Evolutionary conservation across 2,329 filamentous ascomycete genomes (phyloP), one percentile per base, ranked within the genome.

Genomic region (Beauveria scarabaeidicola): DNA sequence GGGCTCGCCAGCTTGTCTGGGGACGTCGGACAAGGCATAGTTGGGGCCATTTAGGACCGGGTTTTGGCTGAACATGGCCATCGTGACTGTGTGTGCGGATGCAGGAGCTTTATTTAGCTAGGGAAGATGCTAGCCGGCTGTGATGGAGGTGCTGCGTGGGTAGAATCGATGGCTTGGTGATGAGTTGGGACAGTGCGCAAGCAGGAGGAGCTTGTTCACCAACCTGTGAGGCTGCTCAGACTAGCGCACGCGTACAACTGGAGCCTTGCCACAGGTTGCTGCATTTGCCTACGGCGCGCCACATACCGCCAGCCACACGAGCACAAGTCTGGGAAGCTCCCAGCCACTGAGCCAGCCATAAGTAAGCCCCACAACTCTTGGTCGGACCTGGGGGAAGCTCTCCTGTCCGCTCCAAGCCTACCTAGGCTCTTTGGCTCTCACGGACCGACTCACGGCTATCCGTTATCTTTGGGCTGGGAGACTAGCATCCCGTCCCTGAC

Each of bases 51-150:
- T 85, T 78, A 86, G 80, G 70, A 85, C 70, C 66, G 84, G 83
- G 73, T 87, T 87, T 74, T 87, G 84, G 75, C 83, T 86, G 76
- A 87, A 87, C 80, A 87, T 85, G 72, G 84, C 78, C 82, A 86
- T 87, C 60, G 68, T 78, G 70, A 67, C 64, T 62, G 52, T 55
- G 58, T 48, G 52, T 29, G 52, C 62, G 46, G 44, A 55, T 43
- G 25, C 13, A 36, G 32, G 17, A n/a, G 55, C 32, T 54, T 46
- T 3, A 8, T 27, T 10, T 29, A 47, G 54, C 48, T 48, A 43
- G n/a, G 11, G 15, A 58, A 3, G 38, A 53, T 38, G 36, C 41
- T n/a, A 36, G 36, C 9, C n/a, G 47, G 25, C 15, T 23, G 41
- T 43, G 32, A 52, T 50, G 36, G 38, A 55, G 52, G 52, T 56